Evolutionary conservation across 2,329 filamentous ascomycete species (phyloP), one percentile per base, ranked within the genome.

Genomic region (Neurospora sp.): DNA sequence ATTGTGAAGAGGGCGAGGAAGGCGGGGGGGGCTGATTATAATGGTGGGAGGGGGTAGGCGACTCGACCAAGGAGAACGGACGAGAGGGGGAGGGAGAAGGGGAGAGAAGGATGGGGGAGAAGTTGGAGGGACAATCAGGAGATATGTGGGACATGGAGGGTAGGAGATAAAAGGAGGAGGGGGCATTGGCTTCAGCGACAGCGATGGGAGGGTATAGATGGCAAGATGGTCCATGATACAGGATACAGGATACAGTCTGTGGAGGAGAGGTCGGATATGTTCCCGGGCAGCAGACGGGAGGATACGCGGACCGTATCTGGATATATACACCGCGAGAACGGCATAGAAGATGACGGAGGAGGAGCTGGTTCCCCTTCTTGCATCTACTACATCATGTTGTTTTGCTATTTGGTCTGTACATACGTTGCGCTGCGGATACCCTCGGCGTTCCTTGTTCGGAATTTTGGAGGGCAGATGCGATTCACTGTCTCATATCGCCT

Each of bases 21-120:
- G 81, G 89, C 86, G 4, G 90, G 90, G 69, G 90, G 90, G 39
- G 89, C 89, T 17, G 90, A 91, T 79, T 92, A 91, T 83, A 89
- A 91, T 76, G 88, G 89, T 8, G 89, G 86, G 11, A 80, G 88
- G 73, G 88, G 86, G 17, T 58, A 58, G 28, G 28, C 28, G 28
- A 28, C 28, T 3, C 28, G 28, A 28, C 23, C 23, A 23, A 23
- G 23, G 23, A 23, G 23, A 2, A 23, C 23, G 23, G 23, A 23
- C 23, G 23, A 23, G 23, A 23, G 23, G 23, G 23, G 23, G 23
- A 23, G 23, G 23, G 23, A 28, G 23, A 28, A 28, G 23, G 23
- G 23, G 23, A 28, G 23, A 28, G 23, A 28, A 28, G 23, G 23
- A 28, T 28, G 42, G n/a, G 15, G 19, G 19, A 19, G n/a, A 9